Percentiles rank a stretch among this genome's conserved stretches.
These are phyloP conservation scores for Xylaria curta DNA, from an alignment of 495 filamentous ascomycete genomes.

Conservation along the genomic window DNA sequence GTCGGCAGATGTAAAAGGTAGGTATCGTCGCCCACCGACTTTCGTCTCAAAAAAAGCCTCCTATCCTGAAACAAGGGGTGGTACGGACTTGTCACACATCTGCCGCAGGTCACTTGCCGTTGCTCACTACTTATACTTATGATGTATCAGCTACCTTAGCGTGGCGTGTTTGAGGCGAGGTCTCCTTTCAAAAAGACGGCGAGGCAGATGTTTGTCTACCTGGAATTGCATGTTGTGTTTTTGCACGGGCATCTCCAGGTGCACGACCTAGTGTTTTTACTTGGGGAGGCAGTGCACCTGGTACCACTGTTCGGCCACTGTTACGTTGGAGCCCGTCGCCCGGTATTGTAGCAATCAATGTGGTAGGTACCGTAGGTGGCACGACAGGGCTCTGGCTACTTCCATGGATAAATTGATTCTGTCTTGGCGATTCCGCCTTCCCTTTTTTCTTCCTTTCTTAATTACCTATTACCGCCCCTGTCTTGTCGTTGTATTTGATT, in stretches of 20 bases:
- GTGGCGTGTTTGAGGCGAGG: constrained; percentile 1
- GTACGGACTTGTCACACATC: constrained; percentile 12
- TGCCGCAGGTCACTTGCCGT: constrained; percentile 6
- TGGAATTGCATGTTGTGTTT: background rate
- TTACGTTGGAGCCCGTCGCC: background rate
- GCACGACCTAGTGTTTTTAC: background rate
- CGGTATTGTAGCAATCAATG: background rate
- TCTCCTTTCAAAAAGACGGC: background rate
- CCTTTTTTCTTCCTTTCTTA: background rate
- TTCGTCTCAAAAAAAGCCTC: background rate
- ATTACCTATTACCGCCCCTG: background rate
- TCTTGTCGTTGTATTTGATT: background rate
- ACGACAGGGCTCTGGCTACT: background rate
- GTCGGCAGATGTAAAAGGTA: background rate
- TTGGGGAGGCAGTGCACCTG: background rate
- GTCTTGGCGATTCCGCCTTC: background rate
- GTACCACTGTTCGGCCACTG: background rate
- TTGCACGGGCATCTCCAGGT: background rate
- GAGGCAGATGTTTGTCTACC: background rate
- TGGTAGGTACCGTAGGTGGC: background rate
- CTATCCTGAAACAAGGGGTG: constrained; percentile 8
- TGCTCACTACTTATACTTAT: background rate
- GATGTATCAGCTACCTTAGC: background rate
- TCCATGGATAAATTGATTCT: background rate
- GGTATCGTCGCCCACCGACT: background rate